phyloP scores from a whole-genome alignment of 257 asterid species.

The Nicotiana knightiana region DNA sequence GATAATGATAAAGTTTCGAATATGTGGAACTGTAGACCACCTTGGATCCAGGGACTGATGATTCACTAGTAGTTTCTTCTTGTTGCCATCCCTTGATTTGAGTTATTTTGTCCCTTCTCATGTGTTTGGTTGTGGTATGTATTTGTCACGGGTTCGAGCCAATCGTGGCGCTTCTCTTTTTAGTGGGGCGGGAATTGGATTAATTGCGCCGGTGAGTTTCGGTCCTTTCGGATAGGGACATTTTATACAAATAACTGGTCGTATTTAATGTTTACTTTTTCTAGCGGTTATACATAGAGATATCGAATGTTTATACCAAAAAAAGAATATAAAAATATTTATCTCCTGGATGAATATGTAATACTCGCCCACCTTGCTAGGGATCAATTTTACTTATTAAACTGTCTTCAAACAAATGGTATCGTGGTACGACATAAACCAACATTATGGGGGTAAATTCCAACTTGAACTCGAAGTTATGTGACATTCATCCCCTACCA shows the following conservation, averaged over 20 bases:
- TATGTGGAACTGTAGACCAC: neutral
- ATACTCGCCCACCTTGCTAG: too few species aligned
- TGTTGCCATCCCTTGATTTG: neutral
- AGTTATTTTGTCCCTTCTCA: neutral
- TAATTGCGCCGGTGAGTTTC: too few species aligned
- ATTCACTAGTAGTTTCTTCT: neutral
- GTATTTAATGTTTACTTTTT: too few species aligned
- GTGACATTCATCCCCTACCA: neutral
- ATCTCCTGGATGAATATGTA: too few species aligned
- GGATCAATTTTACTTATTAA: neutral
- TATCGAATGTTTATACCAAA: too few species aligned
- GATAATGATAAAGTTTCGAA: neutral
- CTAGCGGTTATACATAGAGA: too few species aligned
- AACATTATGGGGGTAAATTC: neutral
- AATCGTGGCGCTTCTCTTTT: too few species aligned
- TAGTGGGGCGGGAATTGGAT: too few species aligned
- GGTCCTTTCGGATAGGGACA: too few species aligned
- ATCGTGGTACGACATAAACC: neutral
- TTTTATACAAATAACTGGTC: too few species aligned
- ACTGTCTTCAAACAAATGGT: neutral
- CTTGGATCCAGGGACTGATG: neutral
- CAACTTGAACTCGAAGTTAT: neutral
- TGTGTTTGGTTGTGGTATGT: neutral
- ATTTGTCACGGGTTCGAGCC: too few species aligned
- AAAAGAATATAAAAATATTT: too few species aligned